Percentiles rank a stretch among this genome's conserved stretches.
These are phyloP conservation scores for Wickerhamiella cacticola DNA, from an alignment of 805 yeast species.

Conservation along the genomic window DNA sequence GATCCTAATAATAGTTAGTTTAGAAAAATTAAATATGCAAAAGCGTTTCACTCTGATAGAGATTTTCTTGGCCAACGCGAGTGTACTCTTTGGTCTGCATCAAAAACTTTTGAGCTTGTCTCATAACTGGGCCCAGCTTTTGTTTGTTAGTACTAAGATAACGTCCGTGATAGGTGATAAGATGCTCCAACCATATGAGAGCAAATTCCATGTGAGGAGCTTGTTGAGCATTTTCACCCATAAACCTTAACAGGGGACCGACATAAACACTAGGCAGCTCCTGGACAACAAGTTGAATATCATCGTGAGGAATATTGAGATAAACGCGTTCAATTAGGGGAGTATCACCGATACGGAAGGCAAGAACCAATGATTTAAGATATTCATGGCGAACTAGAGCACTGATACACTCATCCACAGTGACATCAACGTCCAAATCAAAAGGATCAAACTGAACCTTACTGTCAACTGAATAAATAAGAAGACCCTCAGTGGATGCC, in stretches of 20 bases:
- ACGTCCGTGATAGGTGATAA: constrained; percentile 64
- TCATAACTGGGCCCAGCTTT: constrained; percentile 49
- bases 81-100: constrained; percentile 24
- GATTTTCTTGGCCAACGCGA: constrained; percentile 20
- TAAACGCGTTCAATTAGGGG: constrained; percentile 60
- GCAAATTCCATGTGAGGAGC: constrained; percentile 79
- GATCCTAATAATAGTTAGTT: not conserved
- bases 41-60: constrained; percentile 14
- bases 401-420: constrained; percentile 62
- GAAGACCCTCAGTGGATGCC: constrained; percentile 86
- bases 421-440: constrained; percentile 84
- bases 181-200: constrained; percentile 62
- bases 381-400: constrained; percentile 50
- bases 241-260: constrained; percentile 50
- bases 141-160: constrained; percentile 52
- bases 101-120: constrained; percentile 57
- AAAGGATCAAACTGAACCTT: constrained; percentile 75
- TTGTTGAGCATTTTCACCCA: constrained; percentile 54
- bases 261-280: constrained; percentile 70
- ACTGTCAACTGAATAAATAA: constrained; percentile 67
- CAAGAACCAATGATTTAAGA: constrained; percentile 75
- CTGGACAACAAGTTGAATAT: constrained; percentile 52
- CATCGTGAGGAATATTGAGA: constrained; percentile 54
- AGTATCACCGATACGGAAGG: constrained; percentile 80
- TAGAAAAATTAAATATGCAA: not conserved